Evolutionary conservation across 2,329 filamentous ascomycete species (phyloP), one percentile per base, ranked within the genome.

Genomic region (Sporothrix globosa): DNA sequence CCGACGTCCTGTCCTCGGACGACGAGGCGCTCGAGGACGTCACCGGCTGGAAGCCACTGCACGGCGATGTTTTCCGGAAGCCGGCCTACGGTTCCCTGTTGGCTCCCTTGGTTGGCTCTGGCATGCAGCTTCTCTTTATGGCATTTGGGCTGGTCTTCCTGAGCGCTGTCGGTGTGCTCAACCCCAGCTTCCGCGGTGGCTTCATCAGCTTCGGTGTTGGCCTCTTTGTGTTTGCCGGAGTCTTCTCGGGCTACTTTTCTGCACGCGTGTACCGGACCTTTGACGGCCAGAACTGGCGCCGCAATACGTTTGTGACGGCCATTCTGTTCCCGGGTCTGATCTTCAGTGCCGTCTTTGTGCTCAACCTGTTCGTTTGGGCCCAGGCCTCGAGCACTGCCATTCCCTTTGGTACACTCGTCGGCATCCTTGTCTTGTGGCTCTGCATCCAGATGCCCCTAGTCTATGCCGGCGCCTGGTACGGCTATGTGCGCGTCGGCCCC

Each of bases 341-440:
- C 0, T 96, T 96, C 77, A 83, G 85, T 10, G 84, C 91, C 41
- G 82, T 94, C 48, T 93, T 96, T 80, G 85, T 95, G 66, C 85
- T 96, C 71, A 96, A 97, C 78, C 84, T 96, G 11, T 96, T 96
- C 77, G 92, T 96, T 71, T 97, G 93, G 93, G 90, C 92, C 0
- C 92, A 96, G 80, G 92, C 92, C 0, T 96, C 92, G 13, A 94
- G 91, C 78, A 96, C 92, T 1, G 93, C 93, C 0, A 90, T 97
- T 46, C 93, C 93, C 0, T 94, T 97, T 75, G 87, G 90, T 46
- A 96, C 92, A 0, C 83, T 97, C 3, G 77, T 96, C 44, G 90
- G 84, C 9, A 87, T 97, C 2, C 80, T 92, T 24, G 82, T 89
- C 3, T 85, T 97, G 9, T 97, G 93, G 93, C 87, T 97, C 17